Evolutionary conservation across 1,284 basidiomycete genomes (phyloP), one percentile per base, ranked within the genome.

Genomic region (Leccinum pachyderme): DNA sequence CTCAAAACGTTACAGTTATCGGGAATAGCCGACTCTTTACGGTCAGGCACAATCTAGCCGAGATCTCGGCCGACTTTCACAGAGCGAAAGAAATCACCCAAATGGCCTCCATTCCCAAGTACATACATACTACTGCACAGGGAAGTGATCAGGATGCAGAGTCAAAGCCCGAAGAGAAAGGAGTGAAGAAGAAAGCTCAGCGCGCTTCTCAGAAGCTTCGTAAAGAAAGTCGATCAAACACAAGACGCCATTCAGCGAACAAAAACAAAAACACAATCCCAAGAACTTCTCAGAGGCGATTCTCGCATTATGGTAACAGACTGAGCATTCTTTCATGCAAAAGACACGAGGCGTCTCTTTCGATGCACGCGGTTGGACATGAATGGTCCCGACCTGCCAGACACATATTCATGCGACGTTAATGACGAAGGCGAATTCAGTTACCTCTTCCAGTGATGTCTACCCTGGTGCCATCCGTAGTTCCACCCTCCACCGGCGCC

Each of bases 1-100:
- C 18, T 44, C 13, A 32, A 48, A 61, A 41, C 60, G 51, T 5
- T 55, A 56, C 47, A 61, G 62, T 50, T 59, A 7, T 48, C 62
- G 60, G 60, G 7, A 53, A 31, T 29, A 22, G 7, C 57, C 58
- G 58, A 27, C 3, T 28, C 7, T 27, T 18, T 18, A 18, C 1
- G 18, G 18, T 18, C 18, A 18, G 18, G 18, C 18, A 18, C 18
- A 18, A 18, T 18, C 18, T 18, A 18, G 18, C 18, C 18, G 18
- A 18, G 18, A 18, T 18, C 18, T 18, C 18, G 18, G 18, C 18
- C 18, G 18, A 18, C 18, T 18, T 18, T 18, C 18, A 18, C 18
- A 18, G 18, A 18, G 18, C 18, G 18, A 18, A 18, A 18, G 18
- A 18, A 18, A 18, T 18, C 18, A 18, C 18, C 18, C 18, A 22